Percentiles rank a stretch among this genome's conserved stretches.
phyloP scores from a whole-genome alignment of 805 yeast genomes.

The Brettanomyces anomalus region DNA sequence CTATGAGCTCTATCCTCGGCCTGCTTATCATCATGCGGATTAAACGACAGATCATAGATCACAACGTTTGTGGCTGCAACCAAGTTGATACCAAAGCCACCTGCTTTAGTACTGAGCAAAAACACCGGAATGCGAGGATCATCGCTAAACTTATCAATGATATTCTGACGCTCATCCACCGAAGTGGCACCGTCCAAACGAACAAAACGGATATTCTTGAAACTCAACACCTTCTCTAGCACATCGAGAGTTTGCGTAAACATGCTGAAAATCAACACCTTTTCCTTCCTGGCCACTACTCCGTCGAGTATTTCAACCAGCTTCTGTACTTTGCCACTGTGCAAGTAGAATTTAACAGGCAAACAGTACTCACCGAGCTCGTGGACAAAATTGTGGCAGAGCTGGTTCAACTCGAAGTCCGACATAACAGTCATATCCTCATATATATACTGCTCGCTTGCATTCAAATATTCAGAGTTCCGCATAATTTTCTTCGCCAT shows the following conservation, averaged over 20 bases:
- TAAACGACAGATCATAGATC: constrained; percentile 88
- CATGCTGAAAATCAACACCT: constrained; percentile 77
- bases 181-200: constrained; percentile 91
- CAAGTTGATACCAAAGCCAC: constrained; percentile 96
- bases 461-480: constrained; percentile 70
- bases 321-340: constrained; percentile 67
- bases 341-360: constrained; percentile 39
- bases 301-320: constrained; percentile 49
- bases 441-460: constrained; percentile 64
- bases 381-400: constrained; percentile 67
- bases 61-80: constrained; percentile 92
- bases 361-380: constrained; percentile 48
- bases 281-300: constrained; percentile 47
- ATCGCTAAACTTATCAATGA: constrained; percentile 83
- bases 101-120: constrained; percentile 88
- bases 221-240: constrained; percentile 63
- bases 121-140: constrained; percentile 79
- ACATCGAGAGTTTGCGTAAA: constrained; percentile 91
- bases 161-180: constrained; percentile 86
- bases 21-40: constrained; percentile 97
- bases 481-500: constrained; percentile 78
- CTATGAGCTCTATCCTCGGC: constrained; percentile 99
- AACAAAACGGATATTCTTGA: constrained; percentile 58
- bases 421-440: constrained; percentile 97
- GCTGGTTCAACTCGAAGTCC: constrained; percentile 74